Percentiles rank a stretch among this genome's conserved stretches.
These are phyloP conservation scores for Meripilus lineatus DNA, from an alignment of 1,284 basidiomycete genomes.

Conservation along the genomic window DNA sequence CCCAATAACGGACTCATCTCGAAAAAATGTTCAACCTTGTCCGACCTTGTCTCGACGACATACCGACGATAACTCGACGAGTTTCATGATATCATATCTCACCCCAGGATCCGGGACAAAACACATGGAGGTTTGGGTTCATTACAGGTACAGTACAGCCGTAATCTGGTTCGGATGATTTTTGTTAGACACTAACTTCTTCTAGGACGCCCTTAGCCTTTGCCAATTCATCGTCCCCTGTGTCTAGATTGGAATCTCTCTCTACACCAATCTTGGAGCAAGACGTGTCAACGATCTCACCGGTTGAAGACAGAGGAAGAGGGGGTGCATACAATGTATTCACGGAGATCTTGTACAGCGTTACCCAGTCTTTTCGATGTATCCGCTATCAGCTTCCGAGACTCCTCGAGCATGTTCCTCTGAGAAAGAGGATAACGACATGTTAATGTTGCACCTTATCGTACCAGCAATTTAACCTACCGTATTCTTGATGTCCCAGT, in stretches of 20 bases:
- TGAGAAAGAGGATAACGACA: conserved; percentile 24
- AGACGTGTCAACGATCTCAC: neutral
- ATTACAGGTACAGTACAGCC: conserved; percentile 16
- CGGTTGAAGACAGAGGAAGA: neutral
- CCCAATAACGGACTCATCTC: no score
- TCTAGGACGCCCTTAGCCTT: conserved; percentile 59
- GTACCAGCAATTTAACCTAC: conserved; percentile 48
- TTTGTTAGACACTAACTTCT: conserved; percentile 30
- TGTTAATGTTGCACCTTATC: no score
- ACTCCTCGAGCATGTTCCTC: conserved; percentile 75
- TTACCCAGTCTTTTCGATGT: conserved; percentile 56
- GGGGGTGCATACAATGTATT: conserved; percentile 50
- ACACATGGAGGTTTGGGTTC: neutral
- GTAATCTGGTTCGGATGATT: conserved; percentile 1
- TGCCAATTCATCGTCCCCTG: conserved; percentile 46
- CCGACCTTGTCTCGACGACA: no score
- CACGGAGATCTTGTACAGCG: conserved; percentile 59
- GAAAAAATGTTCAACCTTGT: no score
- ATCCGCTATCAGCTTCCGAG: conserved; percentile 76
- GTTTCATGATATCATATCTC: neutral
- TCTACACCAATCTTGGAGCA: conserved; percentile 41
- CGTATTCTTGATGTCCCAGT: conserved; percentile 78
- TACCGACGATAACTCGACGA: neutral
- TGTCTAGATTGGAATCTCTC: conserved; percentile 40
- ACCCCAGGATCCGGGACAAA: neutral